phyloP scores from a whole-genome alignment of 2,329 filamentous ascomycete genomes.

The Epichloe coenophiala region DNA sequence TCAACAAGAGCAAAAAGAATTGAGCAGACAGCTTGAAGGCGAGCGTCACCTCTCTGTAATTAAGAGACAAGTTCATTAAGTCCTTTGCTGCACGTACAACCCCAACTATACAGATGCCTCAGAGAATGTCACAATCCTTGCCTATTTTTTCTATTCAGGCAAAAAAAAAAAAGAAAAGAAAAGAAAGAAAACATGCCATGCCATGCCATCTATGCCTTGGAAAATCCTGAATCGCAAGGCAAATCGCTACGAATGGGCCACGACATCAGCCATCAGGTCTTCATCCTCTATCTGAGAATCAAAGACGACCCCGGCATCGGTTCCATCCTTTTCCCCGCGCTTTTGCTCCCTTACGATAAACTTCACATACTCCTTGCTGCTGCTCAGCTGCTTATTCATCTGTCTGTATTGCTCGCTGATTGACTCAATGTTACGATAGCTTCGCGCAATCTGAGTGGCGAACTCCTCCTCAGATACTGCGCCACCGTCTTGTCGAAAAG shows the following conservation, averaged over 20 bases:
- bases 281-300: constrained; percentile 42
- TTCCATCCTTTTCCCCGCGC: constrained; percentile 29
- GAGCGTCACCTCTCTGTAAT: no score
- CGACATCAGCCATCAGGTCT: constrained; percentile 41
- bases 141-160: neutral
- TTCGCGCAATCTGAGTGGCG: constrained; percentile 28
- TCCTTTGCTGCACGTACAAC: neutral
- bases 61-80: neutral
- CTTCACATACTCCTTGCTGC: constrained; percentile 43
- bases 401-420: constrained; percentile 34
- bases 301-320: constrained; percentile 25
- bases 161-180: neutral
- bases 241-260: constrained; percentile 9
- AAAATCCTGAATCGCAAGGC: neutral
- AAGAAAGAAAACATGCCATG: no score
- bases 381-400: constrained; percentile 39
- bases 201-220: neutral
- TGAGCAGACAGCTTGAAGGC: no score
- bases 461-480: constrained; percentile 38
- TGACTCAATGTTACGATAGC: constrained; percentile 27
- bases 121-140: neutral
- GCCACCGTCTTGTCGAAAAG: constrained; percentile 31
- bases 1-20: no score
- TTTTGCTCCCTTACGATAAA: constrained; percentile 32
- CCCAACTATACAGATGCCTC: neutral